Evolutionary conservation across 805 yeast genomes (phyloP).

Genomic region (Maudiozyma turicensis): DNA sequence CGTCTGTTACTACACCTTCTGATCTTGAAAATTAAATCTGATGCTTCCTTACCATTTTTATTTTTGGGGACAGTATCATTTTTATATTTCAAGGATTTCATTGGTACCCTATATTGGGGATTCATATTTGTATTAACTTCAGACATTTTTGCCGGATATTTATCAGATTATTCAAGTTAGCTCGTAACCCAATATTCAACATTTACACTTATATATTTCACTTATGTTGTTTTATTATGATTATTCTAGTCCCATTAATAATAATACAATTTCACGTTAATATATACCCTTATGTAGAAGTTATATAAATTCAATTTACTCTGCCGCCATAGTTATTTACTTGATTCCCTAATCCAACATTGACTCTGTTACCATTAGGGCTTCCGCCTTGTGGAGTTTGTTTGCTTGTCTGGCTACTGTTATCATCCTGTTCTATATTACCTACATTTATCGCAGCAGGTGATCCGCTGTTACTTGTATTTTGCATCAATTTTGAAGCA

Average conservation of each 20-base stretch:
- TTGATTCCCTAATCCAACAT: constrained; percentile 17
- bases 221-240: not conserved
- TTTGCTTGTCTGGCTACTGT: not conserved
- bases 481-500: constrained; percentile 25
- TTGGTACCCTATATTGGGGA: constrained; percentile 11
- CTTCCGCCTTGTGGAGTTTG: constrained; percentile 4
- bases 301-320: constrained; percentile 6
- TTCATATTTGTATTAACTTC: constrained; percentile 5
- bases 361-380: constrained; percentile 17
- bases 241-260: not conserved
- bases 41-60: constrained; percentile 11
- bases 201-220: not conserved
- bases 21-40: constrained; percentile 6
- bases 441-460: not conserved
- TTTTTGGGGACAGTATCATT: constrained; percentile 7
- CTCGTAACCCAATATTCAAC: not conserved
- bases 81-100: constrained; percentile 5
- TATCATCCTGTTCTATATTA: constrained; percentile 1
- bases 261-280: not conserved
- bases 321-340: constrained; percentile 16
- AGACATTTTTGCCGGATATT: not conserved
- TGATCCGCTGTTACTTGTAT: constrained; percentile 5
- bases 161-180: not conserved
- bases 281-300: no score
- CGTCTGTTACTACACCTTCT: constrained; percentile 12